Evolutionary conservation across 1,139 yeast species (phyloP), one percentile per base, ranked within the genome.

Genomic region (Casaregolazyma lundiana): DNA sequence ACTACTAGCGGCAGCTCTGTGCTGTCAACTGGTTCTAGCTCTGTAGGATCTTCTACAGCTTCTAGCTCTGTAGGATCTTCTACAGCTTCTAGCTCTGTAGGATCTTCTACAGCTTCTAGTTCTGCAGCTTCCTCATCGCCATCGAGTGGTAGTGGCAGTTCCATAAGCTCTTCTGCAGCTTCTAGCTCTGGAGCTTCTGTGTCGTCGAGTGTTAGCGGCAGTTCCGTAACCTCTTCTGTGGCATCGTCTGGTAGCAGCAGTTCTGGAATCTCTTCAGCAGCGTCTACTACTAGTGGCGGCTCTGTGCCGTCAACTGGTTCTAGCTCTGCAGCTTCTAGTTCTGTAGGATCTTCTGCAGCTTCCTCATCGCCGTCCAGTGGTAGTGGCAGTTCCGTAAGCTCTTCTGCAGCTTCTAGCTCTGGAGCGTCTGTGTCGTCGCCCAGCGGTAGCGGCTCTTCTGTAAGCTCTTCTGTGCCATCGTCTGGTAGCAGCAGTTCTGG

Each of bases 271-370:
- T 26, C 32, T n/a, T 26, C 15, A 6, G 32, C 6, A 11, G 11
- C 32, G 4, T 6, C 30, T 3, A 24, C 30, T 5, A 13, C 13
- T 24, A 24, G 30, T n/a, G n/a, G n/a, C n/a, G n/a, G n/a, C n/a
- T n/a, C n/a, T n/a, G n/a, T n/a, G n/a, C n/a, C n/a, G n/a, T n/a
- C n/a, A n/a, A n/a, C n/a, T 9, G 30, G 30, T 9, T 5, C 8
- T 6, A 24, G 30, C 30, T 29, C 44, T 18, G 18, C 35, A 15
- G 13, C 41, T 41, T 11, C 41, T n/a, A 39, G 13, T 40, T 19
- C 30, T 20, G 47, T 24, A n/a, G 6, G 41, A 22, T 19, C 6
- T 16, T 29, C 34, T 4, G 7, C 34, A 4, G 16, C 34, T 29
- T 13, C 34, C 15, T 7, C 29, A 8, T 8, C 9, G n/a, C n/a